Conservation (phyloP, 2,329 filamentous ascomycete genomes). For the Botrytis byssoidea region DNA sequence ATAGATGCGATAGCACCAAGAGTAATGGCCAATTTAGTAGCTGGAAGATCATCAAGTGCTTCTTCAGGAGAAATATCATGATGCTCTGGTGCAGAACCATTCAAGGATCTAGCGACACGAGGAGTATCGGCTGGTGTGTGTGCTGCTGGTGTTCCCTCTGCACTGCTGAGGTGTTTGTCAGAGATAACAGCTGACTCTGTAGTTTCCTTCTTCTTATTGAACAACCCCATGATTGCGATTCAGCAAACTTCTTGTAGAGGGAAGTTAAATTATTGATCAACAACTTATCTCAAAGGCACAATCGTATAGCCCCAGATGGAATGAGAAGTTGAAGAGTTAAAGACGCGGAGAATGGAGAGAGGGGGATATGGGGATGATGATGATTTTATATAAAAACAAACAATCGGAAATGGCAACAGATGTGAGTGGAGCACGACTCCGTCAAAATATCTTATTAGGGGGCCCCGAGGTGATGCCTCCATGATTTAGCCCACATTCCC, state of each 20-base stretch:
- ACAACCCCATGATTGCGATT: constrained; percentile 21
- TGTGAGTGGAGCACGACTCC: background rate
- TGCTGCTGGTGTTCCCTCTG: constrained; percentile 22
- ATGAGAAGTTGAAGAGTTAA: background rate
- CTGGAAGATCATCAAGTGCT: constrained; percentile 20
- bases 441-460: background rate
- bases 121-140: constrained; percentile 22
- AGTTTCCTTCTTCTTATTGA: constrained; percentile 22
- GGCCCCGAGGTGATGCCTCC: constrained; percentile 9
- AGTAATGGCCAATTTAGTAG: constrained; percentile 46
- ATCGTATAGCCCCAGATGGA: constrained; percentile 4
- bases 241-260: no score
- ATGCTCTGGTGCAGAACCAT: constrained; percentile 5
- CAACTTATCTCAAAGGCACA: constrained; percentile 6
- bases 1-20: constrained; percentile 53
- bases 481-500: constrained; percentile 10
- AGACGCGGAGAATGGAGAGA: constrained; percentile 12
- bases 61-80: constrained; percentile 12
- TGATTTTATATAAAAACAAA: constrained; percentile 2
- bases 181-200: constrained; percentile 12
- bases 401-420: background rate
- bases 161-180: constrained; percentile 22
- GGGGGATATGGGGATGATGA: background rate
- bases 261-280: background rate
- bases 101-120: constrained; percentile 17